Conservation (phyloP, 2,329 filamentous ascomycete genomes). For the Bimuria novae-zelandiae region DNA sequence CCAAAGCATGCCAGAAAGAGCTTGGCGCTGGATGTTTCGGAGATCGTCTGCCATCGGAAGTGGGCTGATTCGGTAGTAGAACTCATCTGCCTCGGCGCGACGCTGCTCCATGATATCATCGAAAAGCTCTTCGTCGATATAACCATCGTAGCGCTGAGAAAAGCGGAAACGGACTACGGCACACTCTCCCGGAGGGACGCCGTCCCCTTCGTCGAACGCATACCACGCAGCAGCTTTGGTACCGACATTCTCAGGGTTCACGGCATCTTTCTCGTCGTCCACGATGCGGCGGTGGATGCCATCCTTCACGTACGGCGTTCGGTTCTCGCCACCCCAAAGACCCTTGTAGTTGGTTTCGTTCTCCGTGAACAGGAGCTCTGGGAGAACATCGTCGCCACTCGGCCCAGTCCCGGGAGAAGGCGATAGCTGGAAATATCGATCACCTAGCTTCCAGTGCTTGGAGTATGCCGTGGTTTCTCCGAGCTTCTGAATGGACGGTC, state of each 20-base stretch:
- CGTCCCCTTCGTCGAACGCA: conserved; percentile 85
- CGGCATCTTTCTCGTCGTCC: conserved; percentile 74
- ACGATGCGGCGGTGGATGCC: conserved; percentile 91
- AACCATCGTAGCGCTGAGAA: conserved; percentile 73
- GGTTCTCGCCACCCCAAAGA: conserved; percentile 76
- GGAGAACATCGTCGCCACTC: conserved; percentile 81
- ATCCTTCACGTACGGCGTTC: conserved; percentile 87
- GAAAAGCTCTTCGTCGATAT: conserved; percentile 89
- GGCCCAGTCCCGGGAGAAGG: conserved; percentile 85
- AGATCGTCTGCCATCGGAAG: conserved; percentile 92
- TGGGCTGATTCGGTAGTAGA: conserved; percentile 91
- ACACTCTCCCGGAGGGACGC: conserved; percentile 87
- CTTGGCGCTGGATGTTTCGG: conserved; percentile 92
- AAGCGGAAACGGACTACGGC: conserved; percentile 93
- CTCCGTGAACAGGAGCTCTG: conserved; percentile 87
- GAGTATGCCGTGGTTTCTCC: conserved; percentile 72
- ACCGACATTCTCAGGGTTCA: conserved; percentile 79
- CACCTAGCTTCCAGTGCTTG: conserved; percentile 78
- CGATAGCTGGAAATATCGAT: conserved; percentile 81
- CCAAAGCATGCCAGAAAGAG: conserved; percentile 97
- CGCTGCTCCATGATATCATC: conserved; percentile 88
- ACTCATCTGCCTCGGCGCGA: conserved; percentile 90
- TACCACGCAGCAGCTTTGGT: conserved; percentile 95
- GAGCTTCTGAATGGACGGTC: conserved; percentile 74
- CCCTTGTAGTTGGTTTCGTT: conserved; percentile 88